Evolutionary conservation across 305 asterid genomes (phyloP), one percentile per base, ranked within the genome.

Genomic region (Fraxinus greggii): DNA sequence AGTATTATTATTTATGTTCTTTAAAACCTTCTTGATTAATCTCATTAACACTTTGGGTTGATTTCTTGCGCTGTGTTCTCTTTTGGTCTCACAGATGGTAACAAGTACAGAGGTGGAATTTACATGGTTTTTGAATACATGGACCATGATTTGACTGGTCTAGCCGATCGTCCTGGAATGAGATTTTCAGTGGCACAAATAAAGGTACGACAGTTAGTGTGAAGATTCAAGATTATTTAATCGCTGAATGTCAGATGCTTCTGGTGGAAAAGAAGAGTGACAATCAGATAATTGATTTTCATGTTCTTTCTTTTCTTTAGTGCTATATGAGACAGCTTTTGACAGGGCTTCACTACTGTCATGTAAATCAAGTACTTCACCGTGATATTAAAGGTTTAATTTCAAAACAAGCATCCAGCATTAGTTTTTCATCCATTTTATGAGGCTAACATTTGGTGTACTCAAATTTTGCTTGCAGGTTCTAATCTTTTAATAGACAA

Each of bases 311-410:
- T 84, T 82, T 86, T 87, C 87, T 85, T 38, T 85, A 95, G 99
- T 95, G 99, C 89, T 95, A 95, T 74, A 95, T 95, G 99, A 92
- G 85, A 88, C 99, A 95, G 89, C 97, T 95, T 82, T 85, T 95
- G 91, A 95, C 99, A 9, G 99, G 99, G 90, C 98, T 95, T 85
- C 99, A 95, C 91, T 95, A 95, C 91, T 95, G 99, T 87, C 98
- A 95, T 86, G 93, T 95, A 77, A 95, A 95, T 89, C 99, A 95
- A 92, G 99, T 95, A 85, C 98, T 95, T 88, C 99, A 95, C 90
- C 94, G 99, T 78, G 99, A 95, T 89, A 95, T 95, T 85, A 95
- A 95, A 95, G 99, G 99, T 95, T 80, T 76, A 76, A 12, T 79
- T 80, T 85, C 72, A 28, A 85, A 86, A 73, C 82, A 80, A 65